Percentiles rank a stretch among this genome's conserved stretches.
These are phyloP conservation scores for Cantharellus anzutake DNA, from an alignment of 768 basidiomycete species.

Conservation along the genomic window DNA sequence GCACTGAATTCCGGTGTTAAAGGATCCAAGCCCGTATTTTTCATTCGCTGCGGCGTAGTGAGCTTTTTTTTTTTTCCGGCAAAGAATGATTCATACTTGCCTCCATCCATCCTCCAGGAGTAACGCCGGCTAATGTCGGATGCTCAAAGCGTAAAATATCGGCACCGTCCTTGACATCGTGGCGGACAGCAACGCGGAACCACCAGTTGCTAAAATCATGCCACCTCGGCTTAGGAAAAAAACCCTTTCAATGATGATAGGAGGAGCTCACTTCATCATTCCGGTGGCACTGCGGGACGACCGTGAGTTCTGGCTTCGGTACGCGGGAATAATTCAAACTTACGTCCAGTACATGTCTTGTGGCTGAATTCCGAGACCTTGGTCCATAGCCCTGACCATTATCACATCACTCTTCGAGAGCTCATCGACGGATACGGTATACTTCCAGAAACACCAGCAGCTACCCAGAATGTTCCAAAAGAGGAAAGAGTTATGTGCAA, in stretches of 20 bases:
- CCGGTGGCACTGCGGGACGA: neutral
- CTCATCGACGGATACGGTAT: constrained; percentile 19
- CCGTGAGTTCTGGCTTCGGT: neutral
- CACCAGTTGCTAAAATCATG: constrained; percentile 29
- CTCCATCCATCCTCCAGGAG: constrained; percentile 43
- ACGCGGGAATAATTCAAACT: neutral
- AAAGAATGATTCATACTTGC: constrained; percentile 9
- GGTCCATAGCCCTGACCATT: constrained; percentile 1
- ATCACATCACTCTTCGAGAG: constrained; percentile 23
- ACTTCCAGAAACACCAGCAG: constrained; percentile 45
- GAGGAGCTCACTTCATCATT: neutral
- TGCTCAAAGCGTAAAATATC: constrained; percentile 32
- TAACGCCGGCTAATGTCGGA: constrained; percentile 31
- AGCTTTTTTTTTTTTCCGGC: neutral
- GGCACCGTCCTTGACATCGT: constrained; percentile 13
- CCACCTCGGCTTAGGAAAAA: constrained; percentile 36
- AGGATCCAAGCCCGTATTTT: neutral
- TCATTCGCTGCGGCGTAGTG: neutral
- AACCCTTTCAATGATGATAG: neutral
- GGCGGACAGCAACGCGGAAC: constrained; percentile 35
- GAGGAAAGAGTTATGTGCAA: neutral
- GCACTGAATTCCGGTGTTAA: neutral
- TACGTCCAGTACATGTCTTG: neutral
- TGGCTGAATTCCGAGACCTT: neutral
- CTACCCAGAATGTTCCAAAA: constrained; percentile 4